These are phyloP conservation scores for Geotrichum histeridarum DNA, from an alignment of 1,139 yeast genomes.

Conservation along the genomic window DNA sequence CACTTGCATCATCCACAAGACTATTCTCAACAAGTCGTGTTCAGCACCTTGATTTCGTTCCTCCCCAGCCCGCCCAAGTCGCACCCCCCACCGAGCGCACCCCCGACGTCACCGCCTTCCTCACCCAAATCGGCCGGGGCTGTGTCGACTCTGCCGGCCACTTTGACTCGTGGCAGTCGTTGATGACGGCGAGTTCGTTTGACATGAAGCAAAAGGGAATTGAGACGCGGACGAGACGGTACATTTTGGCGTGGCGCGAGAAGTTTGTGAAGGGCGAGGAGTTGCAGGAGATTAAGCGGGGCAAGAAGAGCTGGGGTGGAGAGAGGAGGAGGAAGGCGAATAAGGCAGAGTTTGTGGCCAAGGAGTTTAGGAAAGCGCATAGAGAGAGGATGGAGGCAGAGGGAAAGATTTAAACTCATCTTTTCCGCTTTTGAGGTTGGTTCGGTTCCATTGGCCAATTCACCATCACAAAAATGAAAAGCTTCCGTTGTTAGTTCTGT, in stretches of 20 bases:
- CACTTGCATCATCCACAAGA: background rate
- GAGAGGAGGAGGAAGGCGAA: conserved; percentile 73
- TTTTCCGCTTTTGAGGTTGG: background rate
- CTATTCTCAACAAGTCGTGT: conserved; percentile 8
- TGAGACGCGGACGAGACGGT: conserved; percentile 63
- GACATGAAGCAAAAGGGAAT: conserved; percentile 75
- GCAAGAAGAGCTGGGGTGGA: conserved; percentile 80
- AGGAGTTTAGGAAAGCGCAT: conserved; percentile 17
- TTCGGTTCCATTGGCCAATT: too few relatives aligned
- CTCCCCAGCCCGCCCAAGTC: conserved; percentile 21
- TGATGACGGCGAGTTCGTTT: conserved; percentile 53
- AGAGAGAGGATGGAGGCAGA: conserved; percentile 12
- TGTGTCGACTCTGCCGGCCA: conserved; percentile 50
- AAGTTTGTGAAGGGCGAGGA: conserved; percentile 53
- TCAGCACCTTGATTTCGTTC: conserved; percentile 4
- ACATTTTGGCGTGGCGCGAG: conserved; percentile 44
- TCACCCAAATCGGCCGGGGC: conserved; percentile 70
- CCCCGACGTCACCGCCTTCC: conserved; percentile 70
- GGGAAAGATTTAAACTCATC: background rate
- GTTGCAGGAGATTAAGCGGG: conserved; percentile 54
- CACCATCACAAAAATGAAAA: too few relatives aligned
- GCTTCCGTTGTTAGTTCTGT: too few relatives aligned
- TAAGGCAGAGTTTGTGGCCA: conserved; percentile 62
- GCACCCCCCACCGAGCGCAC: conserved; percentile 51
- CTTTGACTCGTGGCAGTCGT: conserved; percentile 70